Evolutionary conservation across 2,329 filamentous ascomycete genomes (phyloP), one percentile per base, ranked within the genome.

Genomic region (Cladosporium velox): DNA sequence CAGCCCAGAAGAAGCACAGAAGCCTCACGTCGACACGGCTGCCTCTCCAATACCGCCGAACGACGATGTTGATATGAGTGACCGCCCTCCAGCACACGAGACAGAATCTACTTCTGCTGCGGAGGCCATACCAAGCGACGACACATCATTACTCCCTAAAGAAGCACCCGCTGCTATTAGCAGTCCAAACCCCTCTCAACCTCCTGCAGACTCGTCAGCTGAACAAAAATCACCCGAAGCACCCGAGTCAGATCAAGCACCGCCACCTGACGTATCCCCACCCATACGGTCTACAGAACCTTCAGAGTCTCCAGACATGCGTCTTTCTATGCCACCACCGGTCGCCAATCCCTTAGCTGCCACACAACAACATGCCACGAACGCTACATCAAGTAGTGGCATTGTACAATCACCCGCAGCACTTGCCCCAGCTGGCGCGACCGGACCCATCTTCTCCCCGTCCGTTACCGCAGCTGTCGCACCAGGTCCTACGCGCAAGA

Each of bases 401-500:
- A 59, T 73, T 47, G 70, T 68, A 28, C 71, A 74, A 59, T 73
- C 72, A 2, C 74, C 74, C 26, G 70, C 72, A 12, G 65, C 68
- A 34, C 44, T 52, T 21, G 30, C 30, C 7, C 30, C 44, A 18
- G 6, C n/a, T 26, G 51, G 51, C 21, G 70, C 68, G 28, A 64
- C 72, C 14, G 66, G 65, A 28, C 65, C 73, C 7, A 60, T 75
- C 1, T 74, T 77, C 66, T 75, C 76, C 11, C 76, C 77, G 3
- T 77, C 78, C 11, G 78, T 82, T 30, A 76, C 75, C 18, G 77
- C 76, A 55, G 77, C 80, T 11, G 73, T 82, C n/a, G 76, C 75
- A 24, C 77, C 80, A 26, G 75, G 73, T 47, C 73, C 74, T 1
- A 75, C 77, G 28, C 78, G 79, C 66, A 84, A 84, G 75, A 84